Base-by-base conservation (phyloP, 169 alveolate genomes). In the Plasmodium inui region DNA sequence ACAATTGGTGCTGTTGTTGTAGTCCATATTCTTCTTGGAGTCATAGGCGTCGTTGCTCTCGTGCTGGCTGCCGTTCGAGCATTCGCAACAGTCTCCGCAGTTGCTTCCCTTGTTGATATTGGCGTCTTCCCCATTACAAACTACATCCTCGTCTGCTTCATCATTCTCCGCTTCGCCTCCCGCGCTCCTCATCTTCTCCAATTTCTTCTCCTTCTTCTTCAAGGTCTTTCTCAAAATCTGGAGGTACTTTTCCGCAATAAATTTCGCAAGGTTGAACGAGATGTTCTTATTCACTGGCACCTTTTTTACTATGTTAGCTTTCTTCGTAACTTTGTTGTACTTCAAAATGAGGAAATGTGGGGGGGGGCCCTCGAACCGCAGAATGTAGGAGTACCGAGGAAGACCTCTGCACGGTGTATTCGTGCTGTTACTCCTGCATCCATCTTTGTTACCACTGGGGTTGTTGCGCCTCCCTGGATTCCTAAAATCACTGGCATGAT, bases 331-430 rank as follows among this genome's bases (percentile, higher is more conserved):
- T 57, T 28, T 78, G 67, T 89, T 81, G 30, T 19, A 67, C 10
- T 61, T 78, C 73, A 89, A n/a, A 41, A 89, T 80, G 41, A 89
- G 34, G 53, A 89, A 89, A 81, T 89, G 94, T 30, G 94, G 94
- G 8, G 94, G 94, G 0, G 94, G 94, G 0, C 94, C 94, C 82
- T 81, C 94, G 74, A 89, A 89, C 46, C 84, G 94, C 55, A 78
- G 30, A 41, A 67, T 53, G 28, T 89, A 89, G 50, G 88, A 86
- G 70, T 57, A 86, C 19, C 22, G 86, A 46, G 17, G 26, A 28
- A 41, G 10, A 39, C 7, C 28, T 5, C 61, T 53, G 55, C 26
- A 67, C 28, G 57, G 0, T 10, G 32, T 4, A 9, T 37, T 82
- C 32, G 32, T 14, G 41, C 92, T 57, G 50, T 34, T 50, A 81